Evolutionary conservation across 257 asterid species (phyloP).

Genomic region (Plantago ovata): DNA sequence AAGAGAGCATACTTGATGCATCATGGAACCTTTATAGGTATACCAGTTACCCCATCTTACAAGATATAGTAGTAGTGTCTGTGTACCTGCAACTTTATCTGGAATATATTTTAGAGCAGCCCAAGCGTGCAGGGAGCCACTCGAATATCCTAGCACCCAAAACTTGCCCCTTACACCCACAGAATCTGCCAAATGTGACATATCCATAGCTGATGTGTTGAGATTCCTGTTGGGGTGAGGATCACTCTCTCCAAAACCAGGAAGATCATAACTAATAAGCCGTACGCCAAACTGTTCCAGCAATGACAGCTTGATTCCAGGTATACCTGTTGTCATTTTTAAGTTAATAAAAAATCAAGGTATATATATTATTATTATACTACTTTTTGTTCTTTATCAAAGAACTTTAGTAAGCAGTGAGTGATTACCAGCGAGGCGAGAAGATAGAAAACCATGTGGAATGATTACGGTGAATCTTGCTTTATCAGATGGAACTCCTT

Average conservation of each 20-base stretch:
- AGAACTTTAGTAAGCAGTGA: background rate
- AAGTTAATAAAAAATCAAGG: slow-evolving; percentile 9
- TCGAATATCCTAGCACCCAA: slow-evolving; percentile 80
- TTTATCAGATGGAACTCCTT: slow-evolving; percentile 63
- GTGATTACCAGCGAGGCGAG: slow-evolving; percentile 67
- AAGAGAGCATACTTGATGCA: slow-evolving; percentile 8
- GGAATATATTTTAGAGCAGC: slow-evolving; percentile 79
- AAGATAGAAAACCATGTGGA: slow-evolving; percentile 71
- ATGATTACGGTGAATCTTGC: slow-evolving; percentile 57
- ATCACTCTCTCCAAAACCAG: slow-evolving; percentile 96
- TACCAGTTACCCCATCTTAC: background rate
- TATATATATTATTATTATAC: too few relatives aligned
- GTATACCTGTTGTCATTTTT: slow-evolving; percentile 43
- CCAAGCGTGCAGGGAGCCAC: slow-evolving; percentile 83
- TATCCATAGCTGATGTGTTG: slow-evolving; percentile 73
- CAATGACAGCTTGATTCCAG: slow-evolving; percentile 51
- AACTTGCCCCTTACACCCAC: slow-evolving; percentile 59
- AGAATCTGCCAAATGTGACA: slow-evolving; percentile 56
- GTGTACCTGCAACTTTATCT: slow-evolving; percentile 63
- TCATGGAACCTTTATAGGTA: background rate
- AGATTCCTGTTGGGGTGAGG: slow-evolving; percentile 65
- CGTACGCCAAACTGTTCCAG: slow-evolving; percentile 82
- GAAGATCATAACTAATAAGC: slow-evolving; percentile 74
- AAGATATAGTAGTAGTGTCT: slow-evolving; percentile 2
- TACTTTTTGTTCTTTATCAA: background rate